These are phyloP conservation scores for Astrephomene gubernaculifera DNA, from an alignment of 139 green algal genomes.

Conservation along the genomic window DNA sequence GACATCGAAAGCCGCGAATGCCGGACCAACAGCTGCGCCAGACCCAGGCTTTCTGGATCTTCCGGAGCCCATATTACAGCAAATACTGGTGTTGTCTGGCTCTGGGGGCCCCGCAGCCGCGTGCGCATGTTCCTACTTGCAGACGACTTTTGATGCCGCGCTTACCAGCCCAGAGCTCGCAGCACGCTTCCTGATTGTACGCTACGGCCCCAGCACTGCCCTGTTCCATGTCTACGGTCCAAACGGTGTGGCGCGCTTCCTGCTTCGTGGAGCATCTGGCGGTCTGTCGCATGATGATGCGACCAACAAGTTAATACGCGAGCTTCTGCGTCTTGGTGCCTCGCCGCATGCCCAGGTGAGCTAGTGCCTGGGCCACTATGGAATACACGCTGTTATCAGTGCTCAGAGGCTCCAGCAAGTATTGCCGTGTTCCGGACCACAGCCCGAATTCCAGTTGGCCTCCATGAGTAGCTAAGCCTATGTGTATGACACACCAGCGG, in stretches of 20 bases:
- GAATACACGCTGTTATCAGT: too few relatives aligned
- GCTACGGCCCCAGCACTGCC: not conserved
- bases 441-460: not conserved
- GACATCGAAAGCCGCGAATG: too few relatives aligned
- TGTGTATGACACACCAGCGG: too few relatives aligned
- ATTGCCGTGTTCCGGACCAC: too few relatives aligned
- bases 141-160: not conserved
- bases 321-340: not conserved
- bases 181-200: slow-evolving; percentile 3
- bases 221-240: slow-evolving; percentile 21
- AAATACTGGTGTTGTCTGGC: not conserved
- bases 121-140: not conserved
- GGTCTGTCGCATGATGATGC: not conserved
- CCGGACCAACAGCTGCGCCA: too few relatives aligned
- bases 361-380: not conserved
- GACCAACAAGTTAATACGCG: not conserved
- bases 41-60: slow-evolving; percentile 15
- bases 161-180: slow-evolving; percentile 1
- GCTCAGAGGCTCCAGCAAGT: too few relatives aligned
- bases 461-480: too few relatives aligned
- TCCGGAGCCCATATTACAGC: not conserved
- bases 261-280: not conserved
- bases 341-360: not conserved
- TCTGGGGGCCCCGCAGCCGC: not conserved
- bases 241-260: too few relatives aligned